Conservation (phyloP, 306 rosid species). For the Pueraria montana region DNA sequence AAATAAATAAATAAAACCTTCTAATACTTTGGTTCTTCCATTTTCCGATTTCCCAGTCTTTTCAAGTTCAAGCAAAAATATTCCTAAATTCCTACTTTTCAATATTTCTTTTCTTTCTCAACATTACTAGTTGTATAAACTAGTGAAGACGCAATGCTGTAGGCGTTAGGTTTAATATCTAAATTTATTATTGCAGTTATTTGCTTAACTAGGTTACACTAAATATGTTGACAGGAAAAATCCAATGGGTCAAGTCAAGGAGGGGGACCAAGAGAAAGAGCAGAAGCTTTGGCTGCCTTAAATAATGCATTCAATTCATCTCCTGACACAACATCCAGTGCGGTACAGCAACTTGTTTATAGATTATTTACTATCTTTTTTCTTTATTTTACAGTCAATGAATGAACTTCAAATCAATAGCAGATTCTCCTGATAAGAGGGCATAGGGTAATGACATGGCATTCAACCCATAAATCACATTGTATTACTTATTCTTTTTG, state of each 20-base stretch:
- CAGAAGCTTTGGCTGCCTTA: conserved; percentile 69
- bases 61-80: conserved; percentile 4
- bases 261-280: conserved; percentile 72
- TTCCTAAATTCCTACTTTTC: background rate
- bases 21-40: background rate
- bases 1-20: too few relatives aligned
- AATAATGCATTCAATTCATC: conserved; percentile 83
- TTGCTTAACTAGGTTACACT: conserved; percentile 38
- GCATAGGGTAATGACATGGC: conserved; percentile 26
- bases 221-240: conserved; percentile 56
- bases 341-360: conserved; percentile 44
- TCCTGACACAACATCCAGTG: conserved; percentile 50
- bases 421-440: background rate
- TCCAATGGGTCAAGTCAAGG: conserved; percentile 61
- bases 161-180: background rate
- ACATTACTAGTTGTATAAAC: background rate
- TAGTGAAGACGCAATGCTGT: background rate
- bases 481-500: background rate
- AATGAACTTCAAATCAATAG: conserved; percentile 27
- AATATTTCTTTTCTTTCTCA: background rate
- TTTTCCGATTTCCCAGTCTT: conserved; percentile 3
- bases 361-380: conserved; percentile 6
- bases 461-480: conserved; percentile 2
- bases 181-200: conserved; percentile 10
- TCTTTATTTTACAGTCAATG: conserved; percentile 30